These are phyloP conservation scores for Sordariomycetes sp. DNA, from an alignment of 2,329 filamentous ascomycete genomes.

Conservation along the genomic window DNA sequence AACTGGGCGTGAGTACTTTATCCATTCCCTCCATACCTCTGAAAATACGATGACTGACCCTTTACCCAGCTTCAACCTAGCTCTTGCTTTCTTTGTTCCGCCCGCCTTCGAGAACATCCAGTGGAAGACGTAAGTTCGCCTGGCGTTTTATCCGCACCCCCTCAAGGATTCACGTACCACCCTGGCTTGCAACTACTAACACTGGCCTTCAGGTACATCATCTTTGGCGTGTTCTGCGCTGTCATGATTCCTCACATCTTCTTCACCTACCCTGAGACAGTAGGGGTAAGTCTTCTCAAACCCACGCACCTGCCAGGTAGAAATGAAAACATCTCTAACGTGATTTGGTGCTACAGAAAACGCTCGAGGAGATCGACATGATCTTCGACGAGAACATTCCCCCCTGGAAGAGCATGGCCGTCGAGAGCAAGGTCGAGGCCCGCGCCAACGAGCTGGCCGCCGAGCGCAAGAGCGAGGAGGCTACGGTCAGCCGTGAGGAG, in stretches of 20 bases:
- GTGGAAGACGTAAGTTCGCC: background rate
- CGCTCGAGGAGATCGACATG: background rate
- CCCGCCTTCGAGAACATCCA: background rate
- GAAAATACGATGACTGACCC: background rate
- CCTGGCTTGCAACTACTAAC: background rate
- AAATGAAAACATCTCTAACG: background rate
- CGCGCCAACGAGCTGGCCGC: background rate
- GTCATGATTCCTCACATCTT: conserved; percentile 27
- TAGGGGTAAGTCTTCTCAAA: background rate
- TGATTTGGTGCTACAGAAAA: background rate
- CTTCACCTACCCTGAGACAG: conserved; percentile 25
- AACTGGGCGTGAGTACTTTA: background rate
- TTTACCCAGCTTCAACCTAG: background rate
- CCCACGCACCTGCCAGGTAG: background rate
- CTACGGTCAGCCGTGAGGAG: too few relatives aligned
- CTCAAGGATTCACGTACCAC: too few relatives aligned
- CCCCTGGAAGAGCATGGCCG: background rate
- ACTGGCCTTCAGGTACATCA: background rate
- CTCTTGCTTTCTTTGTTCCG: background rate
- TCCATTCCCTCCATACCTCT: background rate
- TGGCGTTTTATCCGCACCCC: too few relatives aligned
- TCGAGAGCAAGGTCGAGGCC: background rate
- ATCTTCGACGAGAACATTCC: background rate
- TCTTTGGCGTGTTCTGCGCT: conserved; percentile 23
- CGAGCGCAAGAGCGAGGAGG: background rate